A percentile compares a stretch with the other conserved stretches of the same genome.
Evolutionary conservation across 169 alveolate genomes (phyloP).

Genomic region (Plasmodium gonderi): DNA sequence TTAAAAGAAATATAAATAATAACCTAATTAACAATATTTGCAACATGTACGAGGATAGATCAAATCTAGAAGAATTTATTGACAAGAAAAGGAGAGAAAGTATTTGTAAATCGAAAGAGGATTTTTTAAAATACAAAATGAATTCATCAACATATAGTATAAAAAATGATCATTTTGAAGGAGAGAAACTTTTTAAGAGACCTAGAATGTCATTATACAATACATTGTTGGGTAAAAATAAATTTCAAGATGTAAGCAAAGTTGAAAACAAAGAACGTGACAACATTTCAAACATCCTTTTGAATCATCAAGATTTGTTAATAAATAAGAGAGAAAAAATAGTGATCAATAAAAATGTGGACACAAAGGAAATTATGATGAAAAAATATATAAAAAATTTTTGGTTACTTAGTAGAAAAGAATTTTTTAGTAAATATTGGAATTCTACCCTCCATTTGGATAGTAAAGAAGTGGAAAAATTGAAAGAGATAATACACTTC

Average conservation of each 20-base stretch:
- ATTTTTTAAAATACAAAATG: neutral
- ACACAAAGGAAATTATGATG: neutral
- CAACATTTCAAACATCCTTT: neutral
- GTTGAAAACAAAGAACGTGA: neutral
- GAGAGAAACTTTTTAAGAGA: constrained; percentile 59
- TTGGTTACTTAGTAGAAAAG: constrained; percentile 27
- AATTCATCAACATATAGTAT: neutral
- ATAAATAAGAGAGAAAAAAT: constrained; percentile 65
- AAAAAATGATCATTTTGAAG: constrained; percentile 38
- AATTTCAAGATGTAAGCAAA: neutral
- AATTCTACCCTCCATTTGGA: constrained; percentile 3
- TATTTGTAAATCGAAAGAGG: neutral
- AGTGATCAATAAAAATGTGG: constrained; percentile 8
- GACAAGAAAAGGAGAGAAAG: neutral
- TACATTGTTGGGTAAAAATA: neutral
- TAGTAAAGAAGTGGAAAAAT: constrained; percentile 41
- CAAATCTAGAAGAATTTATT: neutral
- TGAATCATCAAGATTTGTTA: constrained; percentile 63
- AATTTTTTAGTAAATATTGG: constrained; percentile 26
- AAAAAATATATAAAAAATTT: constrained; percentile 24
- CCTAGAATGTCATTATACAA: constrained; percentile 11
- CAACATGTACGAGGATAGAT: constrained; percentile 19
- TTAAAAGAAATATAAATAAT: constrained; percentile 31
- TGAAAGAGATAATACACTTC: constrained; percentile 18
- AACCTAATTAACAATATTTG: constrained; percentile 20